Percentiles rank a stretch among this genome's conserved stretches.
These are phyloP conservation scores for Irpex sp. DNA, from an alignment of 1,284 basidiomycete species.

Conservation along the genomic window DNA sequence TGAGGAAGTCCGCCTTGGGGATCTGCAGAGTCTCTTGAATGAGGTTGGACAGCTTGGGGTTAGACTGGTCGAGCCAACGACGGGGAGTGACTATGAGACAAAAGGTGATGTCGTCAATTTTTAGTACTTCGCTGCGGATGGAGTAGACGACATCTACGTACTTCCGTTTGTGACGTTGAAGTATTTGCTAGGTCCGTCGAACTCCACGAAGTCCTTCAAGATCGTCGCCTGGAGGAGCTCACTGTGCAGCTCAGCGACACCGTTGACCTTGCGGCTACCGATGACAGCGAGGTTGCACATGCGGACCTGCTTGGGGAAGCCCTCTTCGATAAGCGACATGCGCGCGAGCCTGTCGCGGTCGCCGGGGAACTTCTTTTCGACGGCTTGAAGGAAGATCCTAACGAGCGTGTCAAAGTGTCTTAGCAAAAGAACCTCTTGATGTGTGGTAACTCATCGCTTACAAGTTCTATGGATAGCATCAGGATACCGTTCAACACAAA, in stretches of 20 bases:
- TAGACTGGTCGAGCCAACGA: conserved; percentile 91
- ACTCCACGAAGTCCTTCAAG: conserved; percentile 89
- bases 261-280: conserved; percentile 85
- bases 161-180: conserved; percentile 85
- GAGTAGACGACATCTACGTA: conserved; percentile 37
- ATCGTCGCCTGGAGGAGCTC: conserved; percentile 77
- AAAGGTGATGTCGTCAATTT: neutral
- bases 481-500: no score
- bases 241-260: conserved; percentile 89
- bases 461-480: neutral
- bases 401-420: no score
- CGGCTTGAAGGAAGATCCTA: conserved; percentile 45
- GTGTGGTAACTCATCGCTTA: no score
- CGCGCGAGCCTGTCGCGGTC: conserved; percentile 75
- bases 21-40: conserved; percentile 79
- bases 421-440: no score
- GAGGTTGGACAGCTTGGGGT: conserved; percentile 78
- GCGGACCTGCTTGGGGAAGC: conserved; percentile 77
- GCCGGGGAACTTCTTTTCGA: conserved; percentile 86
- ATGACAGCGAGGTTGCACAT: conserved; percentile 86
- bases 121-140: conserved; percentile 9
- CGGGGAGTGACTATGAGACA: conserved; percentile 64
- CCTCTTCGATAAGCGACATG: conserved; percentile 94
- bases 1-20: conserved; percentile 77
- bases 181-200: conserved; percentile 78